Evolutionary conservation across 768 basidiomycete species (phyloP), one percentile per base, ranked within the genome.

Genomic region (Mycena filopes): DNA sequence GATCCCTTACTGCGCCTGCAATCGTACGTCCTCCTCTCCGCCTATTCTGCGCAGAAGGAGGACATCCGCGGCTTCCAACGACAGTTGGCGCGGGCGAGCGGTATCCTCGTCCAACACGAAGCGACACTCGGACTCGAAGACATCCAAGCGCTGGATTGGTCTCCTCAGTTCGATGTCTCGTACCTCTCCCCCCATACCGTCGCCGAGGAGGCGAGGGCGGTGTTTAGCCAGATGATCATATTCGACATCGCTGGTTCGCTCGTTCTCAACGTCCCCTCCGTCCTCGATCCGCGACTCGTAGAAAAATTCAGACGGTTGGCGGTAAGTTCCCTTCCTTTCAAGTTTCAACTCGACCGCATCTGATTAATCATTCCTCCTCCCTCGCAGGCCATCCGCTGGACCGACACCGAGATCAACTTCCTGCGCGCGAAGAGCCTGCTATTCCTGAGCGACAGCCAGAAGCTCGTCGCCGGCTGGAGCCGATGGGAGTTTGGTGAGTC

Each of bases 11-110:
- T 56, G 20, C 28, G 57, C 33, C 40, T 68, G 26, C 67, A 68
- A 45, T 41, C 47, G 15, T 60, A 47, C 54, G 56, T 51, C 5
- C 2, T 61, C 26, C 67, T 68, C 2, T 33, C 40, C 4, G 11
- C 54, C 11, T 64, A 68, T 38, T 60, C 20, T n/a, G 41, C 43
- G n/a, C 59, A 57, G 54, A 68, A 68, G 42, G 67, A 65, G 9
- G 67, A 68, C 21, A 53, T 61, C 3, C 12, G 26, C 36, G 48
- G 31, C 48, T 53, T 18, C 20, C 63, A 60, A 38, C 63, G 57
- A 23, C 43, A 33, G 20, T 47, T 68, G 28, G 23, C 15, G 29
- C 64, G 53, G 29, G 67, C 67, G 29, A 53, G 53, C 38, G 31
- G 61, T 28, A n/a, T 65, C 11, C 33, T 60, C 36, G 18, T 57